These are phyloP conservation scores for Podaxis sp. DNA, from an alignment of 768 basidiomycete species.

Conservation along the genomic window DNA sequence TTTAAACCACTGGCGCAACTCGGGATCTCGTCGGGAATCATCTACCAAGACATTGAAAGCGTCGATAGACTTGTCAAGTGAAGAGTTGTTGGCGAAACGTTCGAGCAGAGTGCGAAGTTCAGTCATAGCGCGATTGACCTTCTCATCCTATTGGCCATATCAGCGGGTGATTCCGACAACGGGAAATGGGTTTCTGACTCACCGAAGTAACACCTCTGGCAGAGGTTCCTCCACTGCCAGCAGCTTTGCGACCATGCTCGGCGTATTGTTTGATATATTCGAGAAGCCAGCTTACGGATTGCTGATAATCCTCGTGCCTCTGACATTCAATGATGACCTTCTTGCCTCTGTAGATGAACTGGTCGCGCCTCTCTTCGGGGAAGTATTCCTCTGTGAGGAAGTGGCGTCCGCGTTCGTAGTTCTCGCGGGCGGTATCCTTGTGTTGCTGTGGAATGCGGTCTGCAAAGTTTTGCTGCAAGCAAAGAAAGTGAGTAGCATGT, in stretches of 20 bases:
- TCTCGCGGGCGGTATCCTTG: slow-evolving; percentile 49
- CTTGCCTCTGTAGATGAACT: slow-evolving; percentile 90
- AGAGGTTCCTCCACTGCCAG: slow-evolving; percentile 17
- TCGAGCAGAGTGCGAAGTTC: slow-evolving; percentile 83
- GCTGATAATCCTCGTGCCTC: slow-evolving; percentile 87
- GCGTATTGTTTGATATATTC: slow-evolving; percentile 59
- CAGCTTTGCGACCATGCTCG: slow-evolving; percentile 35
- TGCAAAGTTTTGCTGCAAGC: slow-evolving; percentile 23
- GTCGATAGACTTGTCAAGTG: slow-evolving; percentile 64
- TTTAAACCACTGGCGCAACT: slow-evolving; percentile 70
- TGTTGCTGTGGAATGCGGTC: slow-evolving; percentile 69
- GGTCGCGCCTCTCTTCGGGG: slow-evolving; percentile 85
- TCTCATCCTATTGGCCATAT: slow-evolving; percentile 38
- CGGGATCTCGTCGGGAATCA: slow-evolving; percentile 71
- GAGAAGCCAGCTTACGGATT: slow-evolving; percentile 72
- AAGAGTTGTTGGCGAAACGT: slow-evolving; percentile 78
- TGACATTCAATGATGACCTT: slow-evolving; percentile 94
- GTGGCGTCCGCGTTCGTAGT: slow-evolving; percentile 54
- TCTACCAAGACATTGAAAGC: slow-evolving; percentile 68
- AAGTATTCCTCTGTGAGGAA: slow-evolving; percentile 83
- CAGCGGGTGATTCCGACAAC: neutral
- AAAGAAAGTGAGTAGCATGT: neutral
- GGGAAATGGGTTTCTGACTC: slow-evolving; percentile 6
- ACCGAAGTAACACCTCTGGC: slow-evolving; percentile 23
- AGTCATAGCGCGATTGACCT: slow-evolving; percentile 48